Evolutionary conservation across 768 basidiomycete genomes (phyloP).

Genomic region (Daedaleopsis nitida): DNA sequence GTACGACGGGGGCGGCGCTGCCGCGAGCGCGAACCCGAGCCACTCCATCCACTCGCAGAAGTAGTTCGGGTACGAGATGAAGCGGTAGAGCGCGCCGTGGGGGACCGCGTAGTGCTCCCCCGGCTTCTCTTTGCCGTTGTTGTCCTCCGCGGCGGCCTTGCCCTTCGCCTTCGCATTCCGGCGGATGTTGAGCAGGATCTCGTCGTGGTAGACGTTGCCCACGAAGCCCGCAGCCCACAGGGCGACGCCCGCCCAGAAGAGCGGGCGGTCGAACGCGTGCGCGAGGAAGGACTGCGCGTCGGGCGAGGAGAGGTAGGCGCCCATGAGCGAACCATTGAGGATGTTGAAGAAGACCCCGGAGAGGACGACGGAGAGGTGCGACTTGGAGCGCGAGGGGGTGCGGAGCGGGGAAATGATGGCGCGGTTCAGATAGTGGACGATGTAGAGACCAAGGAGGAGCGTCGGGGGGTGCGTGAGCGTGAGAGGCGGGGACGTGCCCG

Average conservation of each 20-base stretch:
- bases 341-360: constrained; percentile 65
- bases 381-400: constrained; percentile 75
- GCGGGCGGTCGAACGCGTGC: constrained; percentile 34
- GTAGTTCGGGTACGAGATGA: constrained; percentile 92
- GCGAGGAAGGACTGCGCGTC: constrained; percentile 46
- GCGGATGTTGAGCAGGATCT: constrained; percentile 82
- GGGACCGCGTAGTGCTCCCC: constrained; percentile 78
- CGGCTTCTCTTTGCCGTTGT: constrained; percentile 33
- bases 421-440: constrained; percentile 84
- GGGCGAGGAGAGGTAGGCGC: constrained; percentile 67
- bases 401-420: constrained; percentile 78
- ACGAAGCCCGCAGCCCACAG: constrained; percentile 73
- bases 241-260: constrained; percentile 63
- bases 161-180: constrained; percentile 51
- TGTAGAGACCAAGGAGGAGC: constrained; percentile 58
- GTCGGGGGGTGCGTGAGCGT: constrained; percentile 43
- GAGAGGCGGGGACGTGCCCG: constrained; percentile 29
- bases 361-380: constrained; percentile 67
- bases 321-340: constrained; percentile 71
- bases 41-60: constrained; percentile 96
- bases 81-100: constrained; percentile 71
- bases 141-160: constrained; percentile 25
- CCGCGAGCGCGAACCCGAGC: constrained; percentile 82
- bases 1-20: constrained; percentile 49
- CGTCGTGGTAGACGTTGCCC: constrained; percentile 89